phyloP scores from a whole-genome alignment of 257 asterid species.

The Jaltomata sinuosa region DNA sequence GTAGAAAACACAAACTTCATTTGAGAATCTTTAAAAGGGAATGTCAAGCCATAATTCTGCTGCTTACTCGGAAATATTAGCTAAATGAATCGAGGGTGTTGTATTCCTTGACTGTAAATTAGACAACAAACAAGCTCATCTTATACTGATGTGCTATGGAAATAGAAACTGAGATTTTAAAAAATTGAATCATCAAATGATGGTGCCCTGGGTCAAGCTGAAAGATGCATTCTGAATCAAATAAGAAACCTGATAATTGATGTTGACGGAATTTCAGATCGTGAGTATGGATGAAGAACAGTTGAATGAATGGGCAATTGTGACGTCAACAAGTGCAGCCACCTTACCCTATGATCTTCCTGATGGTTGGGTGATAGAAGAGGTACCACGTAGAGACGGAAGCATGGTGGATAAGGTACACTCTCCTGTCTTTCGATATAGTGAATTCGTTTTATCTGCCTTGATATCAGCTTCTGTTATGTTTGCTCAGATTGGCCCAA shows the following conservation, averaged over 20 bases:
- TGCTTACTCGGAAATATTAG: neutral
- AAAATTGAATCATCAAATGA: neutral
- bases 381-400: conserved; percentile 41
- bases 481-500: neutral
- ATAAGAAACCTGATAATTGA: neutral
- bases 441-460: neutral
- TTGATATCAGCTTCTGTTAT: neutral
- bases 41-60: neutral
- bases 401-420: conserved; percentile 40
- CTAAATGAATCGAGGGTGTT: neutral
- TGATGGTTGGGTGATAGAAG: conserved; percentile 76
- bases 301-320: conserved; percentile 20
- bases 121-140: neutral
- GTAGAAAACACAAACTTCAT: neutral
- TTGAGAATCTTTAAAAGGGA: neutral
- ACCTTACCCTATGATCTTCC: conserved; percentile 39
- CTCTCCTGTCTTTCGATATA: neutral
- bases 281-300: conserved; percentile 26
- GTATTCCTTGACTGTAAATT: neutral
- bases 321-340: conserved; percentile 16
- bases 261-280: conserved; percentile 16
- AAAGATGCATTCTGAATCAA: neutral
- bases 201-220: neutral
- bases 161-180: neutral
- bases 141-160: neutral